Evolutionary conservation across 176 grass and related monocot species (phyloP).

Genomic region (Oryza meyeriana): DNA sequence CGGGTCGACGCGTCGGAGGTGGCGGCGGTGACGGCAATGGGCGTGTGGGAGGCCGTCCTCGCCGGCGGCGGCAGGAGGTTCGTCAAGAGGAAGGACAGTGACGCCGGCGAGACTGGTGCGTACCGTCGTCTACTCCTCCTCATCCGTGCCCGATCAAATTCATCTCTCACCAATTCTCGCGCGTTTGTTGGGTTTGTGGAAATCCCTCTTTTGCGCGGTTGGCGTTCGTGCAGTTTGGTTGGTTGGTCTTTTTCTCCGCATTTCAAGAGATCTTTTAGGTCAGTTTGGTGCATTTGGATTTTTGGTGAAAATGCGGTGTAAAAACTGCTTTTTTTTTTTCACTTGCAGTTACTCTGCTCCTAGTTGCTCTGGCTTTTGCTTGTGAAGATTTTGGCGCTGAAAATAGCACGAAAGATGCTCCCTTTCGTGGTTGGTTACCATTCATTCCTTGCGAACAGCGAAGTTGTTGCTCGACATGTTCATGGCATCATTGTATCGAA

Average conservation of each 20-base stretch:
- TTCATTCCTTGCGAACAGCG: background rate
- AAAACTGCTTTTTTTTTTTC: constrained; percentile 18
- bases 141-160: background rate
- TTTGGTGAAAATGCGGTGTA: background rate
- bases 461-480: constrained; percentile 14
- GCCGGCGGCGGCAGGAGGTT: constrained; percentile 63
- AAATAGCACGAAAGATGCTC: constrained; percentile 24
- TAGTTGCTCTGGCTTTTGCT: background rate
- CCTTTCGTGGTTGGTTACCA: constrained; percentile 4
- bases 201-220: background rate
- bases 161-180: background rate
- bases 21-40: constrained; percentile 58
- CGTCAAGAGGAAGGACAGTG: constrained; percentile 87
- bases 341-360: background rate
- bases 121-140: background rate
- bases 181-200: constrained; percentile 10
- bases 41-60: constrained; percentile 77
- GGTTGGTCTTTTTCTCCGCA: constrained; percentile 16
- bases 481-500: background rate
- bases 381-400: background rate
- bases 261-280: constrained; percentile 7
- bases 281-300: background rate
- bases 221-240: constrained; percentile 20
- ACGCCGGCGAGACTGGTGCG: constrained; percentile 71
- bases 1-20: constrained; percentile 55